Percentiles rank a stretch among this genome's conserved stretches.
phyloP scores from a whole-genome alignment of 1,139 yeast species.

The Saccharomyces hybrid region DNA sequence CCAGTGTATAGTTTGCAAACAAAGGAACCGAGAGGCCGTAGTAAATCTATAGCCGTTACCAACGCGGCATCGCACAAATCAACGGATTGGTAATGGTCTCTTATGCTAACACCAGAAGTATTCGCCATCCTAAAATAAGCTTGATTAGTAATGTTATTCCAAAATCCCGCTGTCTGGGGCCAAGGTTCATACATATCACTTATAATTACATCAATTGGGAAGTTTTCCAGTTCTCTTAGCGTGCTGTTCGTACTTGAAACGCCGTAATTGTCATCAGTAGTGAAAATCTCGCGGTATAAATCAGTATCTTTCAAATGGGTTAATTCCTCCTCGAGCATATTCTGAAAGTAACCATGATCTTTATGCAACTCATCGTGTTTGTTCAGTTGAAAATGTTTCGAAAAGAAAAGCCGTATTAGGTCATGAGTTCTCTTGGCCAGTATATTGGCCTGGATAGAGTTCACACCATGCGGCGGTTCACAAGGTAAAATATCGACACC shows the following conservation, averaged over 20 bases:
- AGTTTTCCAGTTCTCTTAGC: constrained; percentile 10
- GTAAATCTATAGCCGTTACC: constrained; percentile 58
- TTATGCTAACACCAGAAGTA: constrained; percentile 54
- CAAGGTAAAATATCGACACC: constrained; percentile 82
- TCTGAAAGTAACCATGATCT: constrained; percentile 25
- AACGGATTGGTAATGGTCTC: constrained; percentile 51
- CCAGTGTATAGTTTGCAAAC: constrained; percentile 71
- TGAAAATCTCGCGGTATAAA: constrained; percentile 14
- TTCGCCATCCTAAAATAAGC: constrained; percentile 75
- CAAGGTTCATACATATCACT: constrained; percentile 85
- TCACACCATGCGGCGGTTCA: constrained; percentile 71
- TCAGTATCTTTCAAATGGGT: constrained; percentile 10
- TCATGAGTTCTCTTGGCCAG: constrained; percentile 59
- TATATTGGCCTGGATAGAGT: constrained; percentile 81
- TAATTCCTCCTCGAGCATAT: constrained; percentile 14
- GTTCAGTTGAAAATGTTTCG: constrained; percentile 35
- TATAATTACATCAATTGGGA: constrained; percentile 59
- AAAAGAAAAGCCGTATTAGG: constrained; percentile 49
- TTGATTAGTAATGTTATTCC: constrained; percentile 66
- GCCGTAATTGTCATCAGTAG: constrained; percentile 6
- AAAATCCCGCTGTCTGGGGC: constrained; percentile 55
- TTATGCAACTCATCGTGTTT: constrained; percentile 22
- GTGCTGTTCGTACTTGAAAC: constrained; percentile 1
- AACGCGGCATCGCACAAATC: constrained; percentile 91
- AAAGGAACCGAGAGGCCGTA: constrained; percentile 63